Evolutionary conservation across 176 grass and related monocot genomes (phyloP), one percentile per base, ranked within the genome.

Genomic region (Aegilops bicornis): DNA sequence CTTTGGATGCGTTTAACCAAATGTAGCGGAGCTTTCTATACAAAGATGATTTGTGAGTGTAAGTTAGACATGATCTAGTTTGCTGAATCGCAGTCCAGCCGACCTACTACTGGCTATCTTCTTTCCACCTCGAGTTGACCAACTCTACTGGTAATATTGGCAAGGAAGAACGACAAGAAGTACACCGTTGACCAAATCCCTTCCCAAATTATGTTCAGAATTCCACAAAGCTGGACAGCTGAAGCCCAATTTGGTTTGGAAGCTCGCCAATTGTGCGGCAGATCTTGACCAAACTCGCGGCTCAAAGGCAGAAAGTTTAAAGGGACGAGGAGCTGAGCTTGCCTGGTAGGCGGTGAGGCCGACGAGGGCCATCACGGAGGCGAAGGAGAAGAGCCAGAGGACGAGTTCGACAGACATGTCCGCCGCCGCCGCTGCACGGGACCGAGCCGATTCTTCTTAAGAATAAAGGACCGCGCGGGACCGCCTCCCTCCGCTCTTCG

Each of bases 341-440:
- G 89, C 93, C 93, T 98, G 96, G 82, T 92, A 95, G 10, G 91
- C 89, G 36, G 88, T 91, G 74, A 98, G 85, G 30, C 84, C 96
- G 82, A 98, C 79, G 58, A 98, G 89, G 25, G 85, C 78, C 78
- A 98, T 93, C 58, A 95, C 48, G 23, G 89, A 91, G 23, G 76
- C 86, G 75, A 98, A 98, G 87, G 91, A 90, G 86, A 93, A 84
- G 52, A 95, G 75, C 93, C 95, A 98, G 22, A 95, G 87, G 40
- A 98, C 31, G 68, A 98, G 91, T 78, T 98, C 93, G 80, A 90
- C 68, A 76, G 86, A 92, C 95, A 95, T 95, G 77, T 80, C 61
- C 35, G 47, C 33, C 15, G 35, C 24, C 27, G 24, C n/a, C 39
- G 83, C 24, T 17, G 15, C 61, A 66, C 39, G 16, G 45, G 10